Evolutionary conservation across 192 early-diverging fungal species (phyloP).

Genomic region (Coemansia sp.): DNA sequence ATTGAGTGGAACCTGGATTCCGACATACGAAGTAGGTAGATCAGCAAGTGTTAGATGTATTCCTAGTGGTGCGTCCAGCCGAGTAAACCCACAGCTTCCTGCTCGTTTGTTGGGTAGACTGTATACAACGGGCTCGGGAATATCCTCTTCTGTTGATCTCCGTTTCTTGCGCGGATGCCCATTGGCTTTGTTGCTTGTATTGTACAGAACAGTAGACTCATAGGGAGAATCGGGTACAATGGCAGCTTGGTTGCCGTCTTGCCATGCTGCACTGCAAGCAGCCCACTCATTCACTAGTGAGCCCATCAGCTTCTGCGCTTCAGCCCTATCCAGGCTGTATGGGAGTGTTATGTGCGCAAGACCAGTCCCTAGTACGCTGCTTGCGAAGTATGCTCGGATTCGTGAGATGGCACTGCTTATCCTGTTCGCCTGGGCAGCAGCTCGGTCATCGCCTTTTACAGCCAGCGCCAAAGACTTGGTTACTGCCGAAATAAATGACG

Average conservation of each 20-base stretch:
- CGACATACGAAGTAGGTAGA: constrained; percentile 46
- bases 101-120: constrained; percentile 4
- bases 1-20: constrained; percentile 35
- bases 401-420: constrained; percentile 27
- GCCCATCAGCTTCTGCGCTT: constrained; percentile 7
- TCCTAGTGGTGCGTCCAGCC: constrained; percentile 23
- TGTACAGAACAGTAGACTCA: constrained; percentile 16
- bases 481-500: constrained; percentile 27
- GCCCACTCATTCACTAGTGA: constrained; percentile 23
- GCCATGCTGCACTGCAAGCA: constrained; percentile 23
- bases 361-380: constrained; percentile 22
- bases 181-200: not conserved
- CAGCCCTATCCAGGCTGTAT: not conserved
- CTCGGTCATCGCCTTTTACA: constrained; percentile 25
- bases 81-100: constrained; percentile 25
- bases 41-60: constrained; percentile 27
- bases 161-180: constrained; percentile 35
- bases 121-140: not conserved
- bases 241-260: constrained; percentile 18
- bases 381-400: constrained; percentile 34
- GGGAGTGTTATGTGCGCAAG: constrained; percentile 33
- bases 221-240: constrained; percentile 26
- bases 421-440: constrained; percentile 7
- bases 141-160: not conserved
- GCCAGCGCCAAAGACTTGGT: constrained; percentile 27